phyloP scores from a whole-genome alignment of 495 filamentous ascomycete genomes.

The Aspergillus affinis region DNA sequence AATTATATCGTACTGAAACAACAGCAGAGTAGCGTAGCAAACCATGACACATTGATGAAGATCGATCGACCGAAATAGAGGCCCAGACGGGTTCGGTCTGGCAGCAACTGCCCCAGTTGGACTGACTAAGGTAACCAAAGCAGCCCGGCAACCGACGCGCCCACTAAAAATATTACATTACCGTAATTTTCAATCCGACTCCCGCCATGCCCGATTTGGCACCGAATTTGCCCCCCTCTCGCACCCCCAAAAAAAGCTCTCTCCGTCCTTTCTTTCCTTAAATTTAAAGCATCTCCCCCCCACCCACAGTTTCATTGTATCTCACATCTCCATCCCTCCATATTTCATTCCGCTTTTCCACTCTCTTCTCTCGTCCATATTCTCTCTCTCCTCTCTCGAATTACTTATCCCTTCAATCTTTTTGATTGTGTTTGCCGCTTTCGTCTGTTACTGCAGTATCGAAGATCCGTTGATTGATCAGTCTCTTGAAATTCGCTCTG shows the following conservation, averaged over 20 bases:
- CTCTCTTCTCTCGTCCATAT: constrained; percentile 11
- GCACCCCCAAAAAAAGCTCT: constrained; percentile 12
- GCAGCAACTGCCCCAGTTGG: too few relatives aligned
- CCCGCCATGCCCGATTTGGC: constrained; percentile 1
- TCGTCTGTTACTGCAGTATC: not conserved
- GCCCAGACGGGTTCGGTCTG: not conserved
- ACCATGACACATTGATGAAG: not conserved
- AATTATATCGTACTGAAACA: too few relatives aligned
- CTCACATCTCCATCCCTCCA: constrained; percentile 22
- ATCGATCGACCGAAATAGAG: not conserved
- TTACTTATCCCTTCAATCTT: constrained; percentile 7
- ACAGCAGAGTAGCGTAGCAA: not conserved
- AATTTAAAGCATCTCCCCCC: constrained; percentile 22
- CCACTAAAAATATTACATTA: not conserved
- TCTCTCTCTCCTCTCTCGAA: constrained; percentile 14
- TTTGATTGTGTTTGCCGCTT: constrained; percentile 3
- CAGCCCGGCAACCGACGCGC: constrained; percentile 1
- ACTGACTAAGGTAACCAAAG: too few relatives aligned
- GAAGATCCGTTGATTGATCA: not conserved
- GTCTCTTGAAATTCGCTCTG: not conserved
- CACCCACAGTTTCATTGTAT: constrained; percentile 19
- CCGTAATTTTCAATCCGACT: constrained; percentile 19
- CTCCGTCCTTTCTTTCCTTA: constrained; percentile 11
- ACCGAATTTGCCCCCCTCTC: constrained; percentile 8
- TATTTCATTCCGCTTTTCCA: constrained; percentile 2